These are phyloP conservation scores for Spergularia marina DNA, from an alignment of 148 eudicot genomes.

Conservation along the genomic window DNA sequence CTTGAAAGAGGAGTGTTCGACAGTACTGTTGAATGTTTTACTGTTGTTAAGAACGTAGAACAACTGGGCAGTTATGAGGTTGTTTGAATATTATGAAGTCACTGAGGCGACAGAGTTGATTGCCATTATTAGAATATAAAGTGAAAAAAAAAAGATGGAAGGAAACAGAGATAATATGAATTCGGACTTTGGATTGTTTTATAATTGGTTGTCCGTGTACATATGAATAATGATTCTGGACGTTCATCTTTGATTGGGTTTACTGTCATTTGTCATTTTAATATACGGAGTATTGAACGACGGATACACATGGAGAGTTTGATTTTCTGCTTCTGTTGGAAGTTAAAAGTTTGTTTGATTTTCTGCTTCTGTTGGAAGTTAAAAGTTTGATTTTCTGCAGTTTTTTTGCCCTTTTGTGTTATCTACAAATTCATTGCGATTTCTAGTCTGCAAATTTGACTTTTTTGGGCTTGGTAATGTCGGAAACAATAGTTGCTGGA, in stretches of 20 bases:
- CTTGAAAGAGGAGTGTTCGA: background rate
- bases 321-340: background rate
- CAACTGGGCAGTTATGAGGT: background rate
- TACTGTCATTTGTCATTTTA: background rate
- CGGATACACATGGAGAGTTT: too few species aligned
- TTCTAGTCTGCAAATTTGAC: too few species aligned
- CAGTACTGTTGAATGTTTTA: background rate
- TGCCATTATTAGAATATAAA: background rate
- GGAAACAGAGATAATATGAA: background rate
- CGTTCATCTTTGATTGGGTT: background rate
- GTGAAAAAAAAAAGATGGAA: background rate
- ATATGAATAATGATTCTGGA: background rate
- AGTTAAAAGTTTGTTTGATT: background rate
- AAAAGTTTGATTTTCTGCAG: background rate
- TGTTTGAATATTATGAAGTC: background rate
- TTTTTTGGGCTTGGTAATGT: background rate
- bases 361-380: background rate
- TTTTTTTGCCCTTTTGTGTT: background rate
- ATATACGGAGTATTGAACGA: too few species aligned
- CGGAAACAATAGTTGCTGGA: background rate
- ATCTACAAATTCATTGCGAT: too few species aligned
- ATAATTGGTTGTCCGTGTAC: background rate
- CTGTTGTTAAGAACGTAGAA: background rate
- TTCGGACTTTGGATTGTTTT: background rate
- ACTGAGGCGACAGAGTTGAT: background rate